Evolutionary conservation across 768 basidiomycete genomes (phyloP).

Genomic region (Mycena pura): DNA sequence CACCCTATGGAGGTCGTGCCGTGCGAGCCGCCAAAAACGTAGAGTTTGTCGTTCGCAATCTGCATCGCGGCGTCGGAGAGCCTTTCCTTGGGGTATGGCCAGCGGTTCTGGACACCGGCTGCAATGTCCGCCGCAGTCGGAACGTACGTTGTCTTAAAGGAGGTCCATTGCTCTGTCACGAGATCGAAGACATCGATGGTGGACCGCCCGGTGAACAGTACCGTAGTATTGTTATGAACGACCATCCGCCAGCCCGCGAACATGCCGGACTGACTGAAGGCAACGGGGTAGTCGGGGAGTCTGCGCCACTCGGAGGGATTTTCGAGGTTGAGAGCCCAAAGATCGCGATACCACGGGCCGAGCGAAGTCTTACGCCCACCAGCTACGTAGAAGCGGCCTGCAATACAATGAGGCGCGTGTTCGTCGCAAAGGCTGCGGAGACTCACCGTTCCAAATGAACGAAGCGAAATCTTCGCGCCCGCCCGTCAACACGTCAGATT

Average conservation of each 20-base stretch:
- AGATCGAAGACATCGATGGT: conserved; percentile 45
- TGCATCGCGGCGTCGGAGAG: conserved; percentile 27
- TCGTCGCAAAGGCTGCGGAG: not conserved
- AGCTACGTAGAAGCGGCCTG: conserved; percentile 37
- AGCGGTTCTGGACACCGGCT: conserved; percentile 16
- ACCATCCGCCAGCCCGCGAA: conserved; percentile 34
- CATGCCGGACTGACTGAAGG: conserved; percentile 15
- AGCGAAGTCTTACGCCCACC: conserved; percentile 34
- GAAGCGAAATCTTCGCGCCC: conserved; percentile 30
- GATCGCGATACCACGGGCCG: conserved; percentile 38
- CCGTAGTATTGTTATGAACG: conserved; percentile 37
- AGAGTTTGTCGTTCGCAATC: conserved; percentile 39
- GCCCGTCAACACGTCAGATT: conserved; percentile 12
- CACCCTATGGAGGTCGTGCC: conserved; percentile 36
- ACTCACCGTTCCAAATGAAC: conserved; percentile 40
- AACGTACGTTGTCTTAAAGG: conserved; percentile 34
- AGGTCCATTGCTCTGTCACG: conserved; percentile 39
- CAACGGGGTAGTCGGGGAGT: conserved; percentile 35
- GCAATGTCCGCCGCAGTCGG: not conserved
- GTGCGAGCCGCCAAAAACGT: conserved; percentile 47
- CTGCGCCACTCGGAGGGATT: conserved; percentile 33
- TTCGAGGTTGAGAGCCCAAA: conserved; percentile 35
- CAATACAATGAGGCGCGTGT: not conserved
- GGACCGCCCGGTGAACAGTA: conserved; percentile 42
- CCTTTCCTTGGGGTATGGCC: conserved; percentile 32